Base-by-base conservation (phyloP, 768 basidiomycete species). In the Mycena olivaceomarginata region DNA sequence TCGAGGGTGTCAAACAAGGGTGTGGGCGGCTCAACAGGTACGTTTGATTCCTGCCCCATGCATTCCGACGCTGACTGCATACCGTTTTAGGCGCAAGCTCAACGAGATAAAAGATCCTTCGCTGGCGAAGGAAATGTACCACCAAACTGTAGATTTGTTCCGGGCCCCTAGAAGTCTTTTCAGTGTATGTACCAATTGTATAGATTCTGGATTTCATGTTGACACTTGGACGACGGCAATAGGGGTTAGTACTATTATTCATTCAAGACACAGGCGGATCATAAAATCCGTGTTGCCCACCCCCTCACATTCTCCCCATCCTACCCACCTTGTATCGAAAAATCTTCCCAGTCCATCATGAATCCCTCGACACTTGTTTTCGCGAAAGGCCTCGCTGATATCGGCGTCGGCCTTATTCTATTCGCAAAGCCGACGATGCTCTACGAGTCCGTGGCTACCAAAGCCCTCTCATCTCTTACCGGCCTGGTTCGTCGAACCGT, bases 331-430 rank as follows among this genome's bases (percentile, higher is more conserved):
- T 4, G 25, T 20, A 39, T 41, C 39, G n/a, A 51, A 20, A 39
- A 51, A 16, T 10, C 37, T 20, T 18, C 31, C 51, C 46, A 53
- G 37, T 43, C 15, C 15, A 22, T 51, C 65, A 73, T 72, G 72
- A 39, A 74, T 8, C 69, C 72, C 12, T 69, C 79, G 41, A 77
- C 70, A 31, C 74, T 83, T 57, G 81, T 84, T 48, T 74, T 73
- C 15, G 77, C 71, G 66, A 84, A 85, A 74, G 85, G 84, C 67
- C 31, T 83, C 16, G 83, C 81, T 9, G 85, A 86, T 56, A 81
- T 85, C 22, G 56, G 80, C 51, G 79, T 82, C 40, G 84, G 79
- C n/a, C 25, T 75, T 39, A 80, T 84, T 56, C 79, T 85, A 25
- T 77, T 82, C 40, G 59, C 80, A 7, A 81, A 81, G 25, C 85